These are phyloP conservation scores for Clarkia xantiana DNA, from an alignment of 345 rosid genomes.

Conservation along the genomic window DNA sequence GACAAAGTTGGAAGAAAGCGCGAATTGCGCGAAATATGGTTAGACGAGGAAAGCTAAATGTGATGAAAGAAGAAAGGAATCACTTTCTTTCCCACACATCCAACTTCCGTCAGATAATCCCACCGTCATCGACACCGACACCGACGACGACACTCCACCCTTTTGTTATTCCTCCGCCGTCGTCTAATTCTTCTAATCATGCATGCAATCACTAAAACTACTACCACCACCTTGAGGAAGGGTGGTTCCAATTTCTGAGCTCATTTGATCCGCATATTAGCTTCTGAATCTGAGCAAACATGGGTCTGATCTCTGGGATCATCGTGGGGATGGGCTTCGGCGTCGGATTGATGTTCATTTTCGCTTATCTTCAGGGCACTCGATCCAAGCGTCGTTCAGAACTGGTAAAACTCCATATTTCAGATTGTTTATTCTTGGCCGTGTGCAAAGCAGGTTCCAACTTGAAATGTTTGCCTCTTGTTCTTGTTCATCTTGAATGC, in stretches of 20 bases:
- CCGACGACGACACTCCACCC: no score
- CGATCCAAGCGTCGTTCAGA: constrained; percentile 74
- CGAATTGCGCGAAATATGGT: background rate
- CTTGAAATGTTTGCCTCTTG: background rate
- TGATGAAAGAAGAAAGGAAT: constrained; percentile 5
- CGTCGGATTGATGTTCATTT: constrained; percentile 45
- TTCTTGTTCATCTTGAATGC: background rate
- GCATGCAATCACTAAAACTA: no score
- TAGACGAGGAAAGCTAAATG: background rate
- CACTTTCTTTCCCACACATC: constrained; percentile 3
- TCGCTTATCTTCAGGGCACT: constrained; percentile 53
- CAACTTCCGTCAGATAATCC: background rate
- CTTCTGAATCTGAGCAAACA: background rate
- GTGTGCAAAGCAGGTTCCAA: background rate
- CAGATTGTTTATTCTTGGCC: no score
- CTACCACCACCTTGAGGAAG: no score
- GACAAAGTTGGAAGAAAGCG: background rate
- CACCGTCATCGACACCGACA: no score
- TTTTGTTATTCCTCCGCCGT: no score
- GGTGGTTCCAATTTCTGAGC: background rate
- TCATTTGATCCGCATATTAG: background rate
- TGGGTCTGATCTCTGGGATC: constrained; percentile 35
- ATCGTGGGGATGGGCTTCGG: constrained; percentile 57
- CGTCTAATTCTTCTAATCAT: no score
- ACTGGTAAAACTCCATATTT: constrained; percentile 23